phyloP scores from a whole-genome alignment of 345 rosid species.

The Viola odorata region DNA sequence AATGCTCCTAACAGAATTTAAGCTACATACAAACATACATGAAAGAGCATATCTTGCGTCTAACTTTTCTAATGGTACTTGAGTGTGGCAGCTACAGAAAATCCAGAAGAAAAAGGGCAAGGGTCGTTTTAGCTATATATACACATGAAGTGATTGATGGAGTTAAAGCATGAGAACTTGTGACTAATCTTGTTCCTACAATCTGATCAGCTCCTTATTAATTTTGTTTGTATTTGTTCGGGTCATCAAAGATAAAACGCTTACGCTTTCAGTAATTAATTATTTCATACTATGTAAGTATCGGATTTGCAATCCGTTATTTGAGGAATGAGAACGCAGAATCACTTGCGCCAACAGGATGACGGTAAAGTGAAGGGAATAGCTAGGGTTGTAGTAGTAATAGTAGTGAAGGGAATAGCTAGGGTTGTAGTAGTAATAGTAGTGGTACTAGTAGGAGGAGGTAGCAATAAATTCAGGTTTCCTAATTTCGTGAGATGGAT shows the following conservation, averaged over 20 bases:
- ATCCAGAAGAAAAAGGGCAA: not conserved
- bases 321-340: slow-evolving; percentile 8
- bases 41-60: not conserved
- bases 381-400: not conserved
- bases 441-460: not conserved
- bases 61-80: not conserved
- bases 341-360: slow-evolving; percentile 1
- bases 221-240: too few relatives aligned
- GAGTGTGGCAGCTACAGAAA: not conserved
- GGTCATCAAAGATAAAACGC: too few relatives aligned
- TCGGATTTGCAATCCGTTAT: too few relatives aligned
- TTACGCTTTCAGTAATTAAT: too few relatives aligned
- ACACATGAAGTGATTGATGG: slow-evolving; percentile 11
- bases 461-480: slow-evolving; percentile 34
- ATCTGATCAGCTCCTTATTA: too few relatives aligned
- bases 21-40: not conserved
- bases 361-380: not conserved
- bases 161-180: slow-evolving; percentile 12
- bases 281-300: too few relatives aligned
- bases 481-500: not conserved
- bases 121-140: not conserved
- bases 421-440: not conserved
- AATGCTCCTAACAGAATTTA: not conserved
- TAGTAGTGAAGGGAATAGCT: not conserved
- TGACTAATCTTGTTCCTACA: too few relatives aligned